Conservation (phyloP, 441 rosid species). For the Dalechampia spathulata region DNA sequence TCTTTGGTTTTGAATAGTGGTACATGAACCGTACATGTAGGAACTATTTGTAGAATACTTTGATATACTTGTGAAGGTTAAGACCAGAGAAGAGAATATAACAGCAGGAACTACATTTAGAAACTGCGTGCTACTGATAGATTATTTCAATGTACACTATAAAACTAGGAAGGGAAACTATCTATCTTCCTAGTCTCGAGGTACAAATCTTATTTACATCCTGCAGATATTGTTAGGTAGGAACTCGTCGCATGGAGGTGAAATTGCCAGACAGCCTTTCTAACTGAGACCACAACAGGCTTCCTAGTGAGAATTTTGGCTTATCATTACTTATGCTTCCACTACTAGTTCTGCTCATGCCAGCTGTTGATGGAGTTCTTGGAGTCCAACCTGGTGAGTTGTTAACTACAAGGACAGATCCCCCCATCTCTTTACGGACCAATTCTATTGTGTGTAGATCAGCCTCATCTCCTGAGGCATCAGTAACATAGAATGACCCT, state of each 20-base stretch:
- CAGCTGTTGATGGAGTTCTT: slow-evolving; percentile 22
- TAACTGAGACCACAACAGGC: slow-evolving; percentile 61
- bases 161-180: slow-evolving; percentile 5
- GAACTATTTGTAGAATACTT: no score
- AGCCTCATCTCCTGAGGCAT: slow-evolving; percentile 49
- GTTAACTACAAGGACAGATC: slow-evolving; percentile 37
- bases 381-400: slow-evolving; percentile 27
- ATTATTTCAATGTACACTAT: slow-evolving; percentile 8
- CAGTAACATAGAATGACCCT: slow-evolving; percentile 64
- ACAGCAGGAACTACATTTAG: not conserved
- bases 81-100: not conserved
- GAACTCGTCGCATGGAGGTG: slow-evolving; percentile 37
- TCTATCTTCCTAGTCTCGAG: slow-evolving; percentile 2
- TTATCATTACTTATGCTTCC: slow-evolving; percentile 27
- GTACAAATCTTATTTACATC: slow-evolving; percentile 10
- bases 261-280: slow-evolving; percentile 57
- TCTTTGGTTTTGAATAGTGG: no score
- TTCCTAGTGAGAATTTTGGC: slow-evolving; percentile 52
- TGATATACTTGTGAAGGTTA: not conserved
- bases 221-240: slow-evolving; percentile 1
- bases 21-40: no score
- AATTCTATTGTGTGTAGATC: slow-evolving; percentile 30
- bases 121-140: not conserved
- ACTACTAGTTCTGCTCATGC: slow-evolving; percentile 21
- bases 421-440: slow-evolving; percentile 54